These are phyloP conservation scores for Ophiostoma angusticollis DNA, from an alignment of 2,329 filamentous ascomycete genomes.

Conservation along the genomic window DNA sequence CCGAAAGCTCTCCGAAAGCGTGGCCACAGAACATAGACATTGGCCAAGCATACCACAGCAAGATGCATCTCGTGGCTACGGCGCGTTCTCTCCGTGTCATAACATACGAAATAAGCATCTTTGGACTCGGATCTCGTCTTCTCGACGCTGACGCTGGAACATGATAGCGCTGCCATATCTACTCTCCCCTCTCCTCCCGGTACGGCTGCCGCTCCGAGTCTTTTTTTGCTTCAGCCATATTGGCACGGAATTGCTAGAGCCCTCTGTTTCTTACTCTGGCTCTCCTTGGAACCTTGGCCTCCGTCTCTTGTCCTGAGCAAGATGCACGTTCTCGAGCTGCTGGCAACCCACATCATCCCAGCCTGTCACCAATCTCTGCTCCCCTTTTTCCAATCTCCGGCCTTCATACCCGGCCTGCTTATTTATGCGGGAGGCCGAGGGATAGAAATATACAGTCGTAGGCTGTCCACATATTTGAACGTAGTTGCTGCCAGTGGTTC, in stretches of 20 bases:
- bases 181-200: neutral
- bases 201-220: too few species aligned
- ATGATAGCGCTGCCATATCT: too few species aligned
- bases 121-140: too few species aligned
- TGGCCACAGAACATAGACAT: too few species aligned
- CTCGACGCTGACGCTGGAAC: too few species aligned
- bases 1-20: too few species aligned
- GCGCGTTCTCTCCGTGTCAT: too few species aligned
- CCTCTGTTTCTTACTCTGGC: neutral
- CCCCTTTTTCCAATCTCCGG: constrained; percentile 6
- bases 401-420: constrained; percentile 4
- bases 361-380: constrained; percentile 1
- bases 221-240: constrained; percentile 8
- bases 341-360: too few species aligned
- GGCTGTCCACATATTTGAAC: constrained; percentile 1
- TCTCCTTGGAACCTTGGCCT: neutral
- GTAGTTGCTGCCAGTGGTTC: too few species aligned
- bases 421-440: neutral
- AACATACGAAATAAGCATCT: too few species aligned
- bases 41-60: too few species aligned
- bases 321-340: too few species aligned
- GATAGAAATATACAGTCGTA: neutral
- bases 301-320: constrained; percentile 4
- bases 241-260: constrained; percentile 1
- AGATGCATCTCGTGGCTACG: neutral